Conservation (phyloP, 2,329 filamentous ascomycete species). For the Botrytis medusae region DNA sequence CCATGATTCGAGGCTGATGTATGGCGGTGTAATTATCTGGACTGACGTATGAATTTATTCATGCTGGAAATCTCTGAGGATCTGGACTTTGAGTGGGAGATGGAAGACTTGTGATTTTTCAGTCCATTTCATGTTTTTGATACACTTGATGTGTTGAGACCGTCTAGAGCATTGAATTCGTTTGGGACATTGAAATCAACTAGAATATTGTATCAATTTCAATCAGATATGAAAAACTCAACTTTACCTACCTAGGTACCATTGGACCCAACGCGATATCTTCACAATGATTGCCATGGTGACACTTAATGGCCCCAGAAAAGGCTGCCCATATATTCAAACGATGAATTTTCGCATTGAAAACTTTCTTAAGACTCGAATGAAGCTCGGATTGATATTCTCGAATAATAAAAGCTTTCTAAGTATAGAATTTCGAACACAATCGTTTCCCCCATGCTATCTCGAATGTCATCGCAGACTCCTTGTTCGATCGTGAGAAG, state of each 20-base stretch:
- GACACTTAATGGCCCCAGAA: neutral
- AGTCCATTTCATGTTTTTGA: neutral
- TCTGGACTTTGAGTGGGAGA: neutral
- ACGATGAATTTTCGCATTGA: neutral
- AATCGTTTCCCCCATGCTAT: too few relatives aligned
- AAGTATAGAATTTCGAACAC: neutral
- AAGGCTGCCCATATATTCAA: neutral
- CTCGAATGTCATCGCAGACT: neutral
- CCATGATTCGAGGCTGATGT: too few relatives aligned
- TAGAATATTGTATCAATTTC: neutral
- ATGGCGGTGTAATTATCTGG: neutral
- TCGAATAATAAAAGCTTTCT: neutral
- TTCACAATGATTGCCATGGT: neutral
- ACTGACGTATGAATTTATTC: neutral
- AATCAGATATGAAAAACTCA: neutral
- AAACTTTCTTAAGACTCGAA: neutral
- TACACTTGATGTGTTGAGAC: neutral
- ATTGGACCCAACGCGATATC: too few relatives aligned
- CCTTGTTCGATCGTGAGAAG: neutral
- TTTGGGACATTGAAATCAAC: neutral
- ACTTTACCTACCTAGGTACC: neutral
- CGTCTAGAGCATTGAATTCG: neutral
- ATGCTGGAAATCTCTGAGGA: neutral
- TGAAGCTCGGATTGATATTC: neutral
- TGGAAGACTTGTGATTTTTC: neutral